Evolutionary conservation across 495 filamentous ascomycete genomes (phyloP).

Genomic region (Penicillium lagena): DNA sequence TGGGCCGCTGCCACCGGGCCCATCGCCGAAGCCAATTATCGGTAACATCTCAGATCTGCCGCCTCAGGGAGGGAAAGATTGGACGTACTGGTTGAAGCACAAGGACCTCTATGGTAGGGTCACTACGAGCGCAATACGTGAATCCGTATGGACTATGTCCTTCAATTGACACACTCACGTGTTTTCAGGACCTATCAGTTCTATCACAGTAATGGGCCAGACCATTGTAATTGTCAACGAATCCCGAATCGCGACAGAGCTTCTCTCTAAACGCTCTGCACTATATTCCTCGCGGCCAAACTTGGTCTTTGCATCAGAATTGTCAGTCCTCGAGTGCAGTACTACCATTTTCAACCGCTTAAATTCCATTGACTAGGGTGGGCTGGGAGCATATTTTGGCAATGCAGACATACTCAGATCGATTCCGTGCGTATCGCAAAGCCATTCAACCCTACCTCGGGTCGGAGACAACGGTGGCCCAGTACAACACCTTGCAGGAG

Average conservation of each 20-base stretch:
- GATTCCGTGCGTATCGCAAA: conserved; percentile 27
- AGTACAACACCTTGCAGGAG: conserved; percentile 27
- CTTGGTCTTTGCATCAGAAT: conserved; percentile 28
- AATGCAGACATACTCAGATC: conserved; percentile 18
- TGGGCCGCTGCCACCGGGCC: conserved; percentile 39
- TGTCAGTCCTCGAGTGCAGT: conserved; percentile 17
- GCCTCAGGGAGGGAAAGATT: conserved; percentile 27
- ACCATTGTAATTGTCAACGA: conserved; percentile 45
- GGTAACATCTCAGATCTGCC: conserved; percentile 44
- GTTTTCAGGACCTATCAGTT: conserved; percentile 42
- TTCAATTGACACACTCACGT: not conserved
- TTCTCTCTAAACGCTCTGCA: conserved; percentile 40
- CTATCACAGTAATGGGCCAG: conserved; percentile 40
- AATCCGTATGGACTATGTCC: no score
- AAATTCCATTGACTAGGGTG: not conserved
- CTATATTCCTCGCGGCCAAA: conserved; percentile 37
- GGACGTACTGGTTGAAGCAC: conserved; percentile 41
- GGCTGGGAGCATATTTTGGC: conserved; percentile 20
- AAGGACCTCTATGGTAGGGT: conserved; percentile 40
- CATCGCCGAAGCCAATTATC: conserved; percentile 34
- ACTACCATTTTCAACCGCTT: not conserved
- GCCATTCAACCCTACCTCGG: conserved; percentile 24
- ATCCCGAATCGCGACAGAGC: conserved; percentile 28
- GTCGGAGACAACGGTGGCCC: conserved; percentile 17
- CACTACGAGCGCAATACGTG: not conserved